Evolutionary conservation across 192 early-diverging fungal genomes (phyloP).

Genomic region (Coemansia sp.): DNA sequence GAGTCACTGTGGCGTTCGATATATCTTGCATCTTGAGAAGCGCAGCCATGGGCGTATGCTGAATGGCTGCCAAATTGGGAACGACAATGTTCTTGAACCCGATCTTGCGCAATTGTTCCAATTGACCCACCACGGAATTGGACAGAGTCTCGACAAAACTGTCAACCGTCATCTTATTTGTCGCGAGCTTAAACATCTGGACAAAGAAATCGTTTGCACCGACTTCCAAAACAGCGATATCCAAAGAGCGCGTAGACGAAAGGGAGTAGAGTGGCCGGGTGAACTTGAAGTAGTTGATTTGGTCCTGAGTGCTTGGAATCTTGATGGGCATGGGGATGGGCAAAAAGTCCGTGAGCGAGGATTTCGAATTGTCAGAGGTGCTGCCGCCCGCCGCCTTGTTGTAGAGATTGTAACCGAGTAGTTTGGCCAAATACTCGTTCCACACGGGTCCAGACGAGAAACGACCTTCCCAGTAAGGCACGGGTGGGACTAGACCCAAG

Average conservation of each 20-base stretch:
- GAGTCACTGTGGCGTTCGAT: slow-evolving; percentile 30
- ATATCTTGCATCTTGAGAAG: slow-evolving; percentile 18
- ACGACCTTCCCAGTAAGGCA: slow-evolving; percentile 44
- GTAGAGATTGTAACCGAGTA: slow-evolving; percentile 24
- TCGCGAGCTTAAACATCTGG: slow-evolving; percentile 25
- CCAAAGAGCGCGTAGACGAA: slow-evolving; percentile 17
- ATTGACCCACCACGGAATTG: slow-evolving; percentile 20
- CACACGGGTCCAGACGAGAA: slow-evolving; percentile 33
- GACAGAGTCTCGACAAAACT: slow-evolving; percentile 35
- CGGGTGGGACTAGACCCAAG: slow-evolving; percentile 24
- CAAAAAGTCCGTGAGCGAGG: slow-evolving; percentile 16
- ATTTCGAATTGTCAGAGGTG: slow-evolving; percentile 28
- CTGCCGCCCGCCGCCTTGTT: slow-evolving; percentile 34
- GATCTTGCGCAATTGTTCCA: slow-evolving; percentile 34
- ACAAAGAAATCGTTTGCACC: slow-evolving; percentile 46
- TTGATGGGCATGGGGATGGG: slow-evolving; percentile 19
- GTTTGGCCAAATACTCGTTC: slow-evolving; percentile 45
- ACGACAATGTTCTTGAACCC: slow-evolving; percentile 50
- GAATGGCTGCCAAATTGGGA: slow-evolving; percentile 34
- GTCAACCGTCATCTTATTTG: slow-evolving; percentile 14
- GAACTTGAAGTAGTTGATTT: slow-evolving; percentile 39
- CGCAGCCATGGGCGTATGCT: slow-evolving; percentile 34
- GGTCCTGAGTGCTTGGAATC: slow-evolving; percentile 42
- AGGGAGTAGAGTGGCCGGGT: slow-evolving; percentile 17
- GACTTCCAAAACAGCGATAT: slow-evolving; percentile 36